Percentiles rank a stretch among this genome's conserved stretches.
Evolutionary conservation across 2,329 filamentous ascomycete species (phyloP).

Genomic region (Leptosphaerulina australis): DNA sequence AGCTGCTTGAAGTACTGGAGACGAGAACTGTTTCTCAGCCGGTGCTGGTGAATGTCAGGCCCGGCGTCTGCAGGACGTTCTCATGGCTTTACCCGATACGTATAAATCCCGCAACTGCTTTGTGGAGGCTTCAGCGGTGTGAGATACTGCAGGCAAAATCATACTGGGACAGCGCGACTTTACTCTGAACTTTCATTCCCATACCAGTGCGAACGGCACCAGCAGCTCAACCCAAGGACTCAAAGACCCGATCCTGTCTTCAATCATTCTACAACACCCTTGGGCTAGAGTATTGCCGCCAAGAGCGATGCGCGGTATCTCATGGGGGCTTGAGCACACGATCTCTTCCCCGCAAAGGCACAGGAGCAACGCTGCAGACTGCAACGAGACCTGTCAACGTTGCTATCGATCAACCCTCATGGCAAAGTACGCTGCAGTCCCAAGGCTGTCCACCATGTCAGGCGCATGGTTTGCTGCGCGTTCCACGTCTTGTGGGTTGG

Average conservation of each 20-base stretch:
- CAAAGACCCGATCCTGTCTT: background rate
- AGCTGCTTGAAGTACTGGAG: conserved; percentile 7
- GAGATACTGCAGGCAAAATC: conserved; percentile 1
- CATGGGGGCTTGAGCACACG: conserved; percentile 8
- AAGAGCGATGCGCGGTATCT: conserved; percentile 18
- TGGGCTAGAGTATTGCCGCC: conserved; percentile 21
- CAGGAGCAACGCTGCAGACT: background rate
- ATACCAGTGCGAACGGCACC: background rate
- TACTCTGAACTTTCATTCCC: background rate
- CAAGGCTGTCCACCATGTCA: background rate
- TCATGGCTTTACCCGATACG: conserved; percentile 16
- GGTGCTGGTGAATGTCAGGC: conserved; percentile 7
- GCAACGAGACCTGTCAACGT: background rate
- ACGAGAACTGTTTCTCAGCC: conserved; percentile 16
- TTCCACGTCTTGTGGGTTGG: background rate
- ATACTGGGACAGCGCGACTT: conserved; percentile 9
- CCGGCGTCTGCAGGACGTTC: conserved; percentile 12
- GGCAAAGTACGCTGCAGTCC: background rate
- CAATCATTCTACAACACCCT: conserved; percentile 5
- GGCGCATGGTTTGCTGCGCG: background rate
- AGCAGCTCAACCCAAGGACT: background rate
- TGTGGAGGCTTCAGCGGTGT: conserved; percentile 2
- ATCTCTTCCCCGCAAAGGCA: conserved; percentile 11
- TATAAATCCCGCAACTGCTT: conserved; percentile 30
- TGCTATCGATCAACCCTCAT: background rate